Evolutionary conservation across 371 early-diverging fungal species (phyloP).

Genomic region (Saksenaea oblongispora): DNA sequence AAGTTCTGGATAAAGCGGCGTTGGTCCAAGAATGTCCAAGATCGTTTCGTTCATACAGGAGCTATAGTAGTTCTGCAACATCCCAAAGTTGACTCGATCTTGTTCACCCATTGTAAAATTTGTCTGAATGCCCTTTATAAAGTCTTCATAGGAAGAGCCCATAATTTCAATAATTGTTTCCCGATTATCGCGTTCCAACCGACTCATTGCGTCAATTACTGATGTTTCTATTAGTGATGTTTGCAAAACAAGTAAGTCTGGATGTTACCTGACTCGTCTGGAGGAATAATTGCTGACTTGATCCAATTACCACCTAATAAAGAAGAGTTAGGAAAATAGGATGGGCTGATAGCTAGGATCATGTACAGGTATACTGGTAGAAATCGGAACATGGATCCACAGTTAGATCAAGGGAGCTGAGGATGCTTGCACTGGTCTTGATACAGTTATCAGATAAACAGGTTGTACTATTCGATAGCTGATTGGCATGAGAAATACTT

Average conservation of each 20-base stretch:
- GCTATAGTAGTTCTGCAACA: constrained; percentile 45
- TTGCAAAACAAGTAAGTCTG: too few species aligned
- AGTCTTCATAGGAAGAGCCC: constrained; percentile 25
- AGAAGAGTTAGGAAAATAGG: not conserved
- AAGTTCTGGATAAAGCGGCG: constrained; percentile 46
- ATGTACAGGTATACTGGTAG: constrained; percentile 55
- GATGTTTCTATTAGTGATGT: too few species aligned
- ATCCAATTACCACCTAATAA: constrained; percentile 52
- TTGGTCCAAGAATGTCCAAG: constrained; percentile 45
- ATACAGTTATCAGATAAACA: constrained; percentile 51
- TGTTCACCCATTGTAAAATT: constrained; percentile 13
- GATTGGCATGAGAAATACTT: not conserved
- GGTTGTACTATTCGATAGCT: constrained; percentile 2
- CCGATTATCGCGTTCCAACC: constrained; percentile 30
- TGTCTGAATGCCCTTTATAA: constrained; percentile 2
- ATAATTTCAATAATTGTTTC: constrained; percentile 22
- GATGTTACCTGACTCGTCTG: too few species aligned
- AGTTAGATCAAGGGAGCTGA: constrained; percentile 31
- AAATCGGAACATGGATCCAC: constrained; percentile 48
- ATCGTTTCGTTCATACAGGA: constrained; percentile 52
- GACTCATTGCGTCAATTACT: constrained; percentile 22
- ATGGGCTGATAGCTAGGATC: not conserved
- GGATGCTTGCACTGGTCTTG: constrained; percentile 36
- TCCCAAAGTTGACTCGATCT: constrained; percentile 37
- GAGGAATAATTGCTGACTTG: constrained; percentile 9